Base-by-base conservation (phyloP, 176 grass and related monocot species). In the Coix lacrymajobi region DNA sequence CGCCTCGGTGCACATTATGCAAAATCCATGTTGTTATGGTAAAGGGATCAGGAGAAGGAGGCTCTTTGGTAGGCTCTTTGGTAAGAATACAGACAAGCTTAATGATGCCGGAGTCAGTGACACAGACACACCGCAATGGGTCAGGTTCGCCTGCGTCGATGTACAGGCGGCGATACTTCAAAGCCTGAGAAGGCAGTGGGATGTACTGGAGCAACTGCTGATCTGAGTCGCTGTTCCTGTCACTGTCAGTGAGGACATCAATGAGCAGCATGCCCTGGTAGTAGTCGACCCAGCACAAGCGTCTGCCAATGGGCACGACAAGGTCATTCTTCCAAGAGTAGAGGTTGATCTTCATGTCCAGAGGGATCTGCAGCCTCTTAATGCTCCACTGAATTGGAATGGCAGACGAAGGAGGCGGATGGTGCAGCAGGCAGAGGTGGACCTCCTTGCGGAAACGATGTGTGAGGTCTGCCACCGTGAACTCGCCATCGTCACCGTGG, bases 251-350 rank as follows among this genome's bases (percentile, higher is more conserved):
- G 68, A 72, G 14, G 49, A 82, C 32, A 17, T 36, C 45, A 10
- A 75, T 16, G 1, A 66, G 17, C 3, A 84, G 44, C 31, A 75
- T 39, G n/a, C 81, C 81, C 1, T 66, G 71, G 60, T 84, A 84
- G 81, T 28, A 54, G 36, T 84, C 81, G 10, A 75, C 71, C 81
- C 81, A 84, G 58, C 81, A 75, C 41, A 84, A 66, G 43, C 3
- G 30, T 38, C 70, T 37, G 46, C 34, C 15, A 3, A 54, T 19
- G 32, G 71, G 71, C 15, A 84, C 7, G 44, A 75, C 60, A 0
- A 16, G 17, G 24, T 84, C 71, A 1, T 8, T 75, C n/a, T 0
- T 8, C 41, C 40, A 83, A 0, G 41, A 8, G 33, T 1, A 0
- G 10, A 26, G 14, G 0, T 36, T 0, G 22, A 46, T 33, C 13